phyloP scores from a whole-genome alignment of 345 rosid species.

The Microcos paniculata region DNA sequence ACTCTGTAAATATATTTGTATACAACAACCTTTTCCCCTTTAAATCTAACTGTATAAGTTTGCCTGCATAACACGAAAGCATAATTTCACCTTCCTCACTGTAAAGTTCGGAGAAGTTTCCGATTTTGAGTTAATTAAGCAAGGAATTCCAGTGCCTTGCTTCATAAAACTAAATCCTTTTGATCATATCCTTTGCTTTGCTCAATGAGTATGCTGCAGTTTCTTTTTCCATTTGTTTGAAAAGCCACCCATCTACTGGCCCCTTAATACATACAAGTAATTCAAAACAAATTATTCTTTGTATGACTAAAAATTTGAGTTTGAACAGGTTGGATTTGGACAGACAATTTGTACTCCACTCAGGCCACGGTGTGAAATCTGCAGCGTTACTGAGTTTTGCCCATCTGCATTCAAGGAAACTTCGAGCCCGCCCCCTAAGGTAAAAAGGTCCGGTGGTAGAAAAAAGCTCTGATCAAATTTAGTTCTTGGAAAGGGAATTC shows the following conservation, averaged over 20 bases:
- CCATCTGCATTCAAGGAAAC: slow-evolving; percentile 91
- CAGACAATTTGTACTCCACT: slow-evolving; percentile 88
- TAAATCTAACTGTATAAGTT: background rate
- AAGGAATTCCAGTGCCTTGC: background rate
- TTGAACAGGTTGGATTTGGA: slow-evolving; percentile 81
- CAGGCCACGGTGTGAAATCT: slow-evolving; percentile 67
- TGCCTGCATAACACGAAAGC: background rate
- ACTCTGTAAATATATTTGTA: background rate
- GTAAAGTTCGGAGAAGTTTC: background rate
- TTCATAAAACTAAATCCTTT: background rate
- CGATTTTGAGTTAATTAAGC: background rate
- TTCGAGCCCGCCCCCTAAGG: slow-evolving; percentile 47
- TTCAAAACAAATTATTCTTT: background rate
- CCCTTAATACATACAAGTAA: background rate
- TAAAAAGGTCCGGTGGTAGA: slow-evolving; percentile 34
- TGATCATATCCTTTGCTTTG: background rate
- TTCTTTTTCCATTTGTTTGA: background rate
- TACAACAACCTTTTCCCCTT: background rate
- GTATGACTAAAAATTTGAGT: background rate
- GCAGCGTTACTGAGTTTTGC: slow-evolving; percentile 58
- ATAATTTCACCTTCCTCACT: background rate
- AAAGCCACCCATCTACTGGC: background rate
- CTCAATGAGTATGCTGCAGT: background rate
- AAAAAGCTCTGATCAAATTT: slow-evolving; percentile 30
- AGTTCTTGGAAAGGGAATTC: background rate